A percentile compares a stretch with the other conserved stretches of the same genome.
Evolutionary conservation across 768 basidiomycete species (phyloP).

Genomic region (Tubosaeta sp.): DNA sequence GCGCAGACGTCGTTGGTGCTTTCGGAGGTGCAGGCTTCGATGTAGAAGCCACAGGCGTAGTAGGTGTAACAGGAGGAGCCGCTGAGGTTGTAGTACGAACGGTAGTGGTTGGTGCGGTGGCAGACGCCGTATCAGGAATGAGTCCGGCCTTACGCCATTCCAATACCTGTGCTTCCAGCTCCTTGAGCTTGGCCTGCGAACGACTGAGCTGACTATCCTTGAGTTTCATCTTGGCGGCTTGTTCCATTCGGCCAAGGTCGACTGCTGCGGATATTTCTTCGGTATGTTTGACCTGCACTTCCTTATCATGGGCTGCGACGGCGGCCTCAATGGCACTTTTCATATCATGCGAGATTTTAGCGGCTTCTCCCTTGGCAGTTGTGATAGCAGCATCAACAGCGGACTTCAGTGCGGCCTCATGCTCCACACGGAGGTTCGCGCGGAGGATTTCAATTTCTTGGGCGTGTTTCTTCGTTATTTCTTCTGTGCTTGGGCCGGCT

Average conservation of each 20-base stretch:
- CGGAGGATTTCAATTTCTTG: conserved; percentile 58
- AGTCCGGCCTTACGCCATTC: conserved; percentile 52
- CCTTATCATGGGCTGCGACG: conserved; percentile 45
- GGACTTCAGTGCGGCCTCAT: conserved; percentile 49
- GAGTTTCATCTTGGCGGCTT: conserved; percentile 54
- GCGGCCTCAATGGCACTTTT: conserved; percentile 49
- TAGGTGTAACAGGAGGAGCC: conserved; percentile 22
- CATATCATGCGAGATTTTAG: conserved; percentile 29
- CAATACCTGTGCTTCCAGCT: conserved; percentile 59
- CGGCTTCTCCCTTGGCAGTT: conserved; percentile 34
- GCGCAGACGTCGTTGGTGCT: conserved; percentile 11
- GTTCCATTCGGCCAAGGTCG: conserved; percentile 66
- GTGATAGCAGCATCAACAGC: conserved; percentile 48
- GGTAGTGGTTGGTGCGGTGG: conserved; percentile 25
- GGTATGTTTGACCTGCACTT: conserved; percentile 42
- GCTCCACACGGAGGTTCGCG: conserved; percentile 50
- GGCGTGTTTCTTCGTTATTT: conserved; percentile 48
- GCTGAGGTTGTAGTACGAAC: conserved; percentile 9
- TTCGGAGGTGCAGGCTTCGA: conserved; percentile 8
- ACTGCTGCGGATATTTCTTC: conserved; percentile 62
- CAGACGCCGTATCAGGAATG: conserved; percentile 34
- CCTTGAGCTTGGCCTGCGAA: conserved; percentile 59
- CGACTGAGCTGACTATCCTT: conserved; percentile 69
- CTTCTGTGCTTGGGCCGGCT: conserved; percentile 31
- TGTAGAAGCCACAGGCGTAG: conserved; percentile 27